Evolutionary conservation across 192 early-diverging fungal genomes (phyloP).

Genomic region (Spinellus fusiger): DNA sequence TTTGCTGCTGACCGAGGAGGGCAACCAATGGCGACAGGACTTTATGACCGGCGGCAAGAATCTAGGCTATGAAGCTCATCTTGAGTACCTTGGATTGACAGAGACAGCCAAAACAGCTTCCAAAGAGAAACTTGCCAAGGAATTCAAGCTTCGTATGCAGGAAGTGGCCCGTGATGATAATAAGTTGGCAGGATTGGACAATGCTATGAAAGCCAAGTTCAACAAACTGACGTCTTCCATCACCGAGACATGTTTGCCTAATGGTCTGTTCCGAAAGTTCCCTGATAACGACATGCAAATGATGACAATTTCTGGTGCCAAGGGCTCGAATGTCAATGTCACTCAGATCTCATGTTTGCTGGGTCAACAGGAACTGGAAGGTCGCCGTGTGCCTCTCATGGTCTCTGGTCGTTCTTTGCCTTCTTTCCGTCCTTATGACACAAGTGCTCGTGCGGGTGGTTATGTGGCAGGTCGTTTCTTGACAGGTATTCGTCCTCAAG

Average conservation of each 20-base stretch:
- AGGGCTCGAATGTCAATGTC: constrained; percentile 92
- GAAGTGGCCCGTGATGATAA: constrained; percentile 78
- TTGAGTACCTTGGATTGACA: constrained; percentile 68
- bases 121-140: constrained; percentile 30
- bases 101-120: constrained; percentile 37
- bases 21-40: constrained; percentile 69
- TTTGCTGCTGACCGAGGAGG: constrained; percentile 78
- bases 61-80: constrained; percentile 65
- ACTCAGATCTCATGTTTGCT: constrained; percentile 96
- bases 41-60: constrained; percentile 56
- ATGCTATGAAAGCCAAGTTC: constrained; percentile 77
- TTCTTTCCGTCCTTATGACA: constrained; percentile 88
- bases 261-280: constrained; percentile 64
- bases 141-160: constrained; percentile 74
- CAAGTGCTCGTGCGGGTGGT: constrained; percentile 89
- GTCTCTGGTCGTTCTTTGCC: constrained; percentile 95
- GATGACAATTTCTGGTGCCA: constrained; percentile 98
- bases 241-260: constrained; percentile 72
- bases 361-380: constrained; percentile 98
- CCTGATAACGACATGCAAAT: constrained; percentile 98
- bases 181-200: constrained; percentile 84
- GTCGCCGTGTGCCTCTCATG: constrained; percentile 96
- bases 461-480: constrained; percentile 96
- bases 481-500: constrained; percentile 95
- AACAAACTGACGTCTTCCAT: constrained; percentile 78